Conservation (phyloP, 805 yeast species). For the Ogataea methanolica region DNA sequence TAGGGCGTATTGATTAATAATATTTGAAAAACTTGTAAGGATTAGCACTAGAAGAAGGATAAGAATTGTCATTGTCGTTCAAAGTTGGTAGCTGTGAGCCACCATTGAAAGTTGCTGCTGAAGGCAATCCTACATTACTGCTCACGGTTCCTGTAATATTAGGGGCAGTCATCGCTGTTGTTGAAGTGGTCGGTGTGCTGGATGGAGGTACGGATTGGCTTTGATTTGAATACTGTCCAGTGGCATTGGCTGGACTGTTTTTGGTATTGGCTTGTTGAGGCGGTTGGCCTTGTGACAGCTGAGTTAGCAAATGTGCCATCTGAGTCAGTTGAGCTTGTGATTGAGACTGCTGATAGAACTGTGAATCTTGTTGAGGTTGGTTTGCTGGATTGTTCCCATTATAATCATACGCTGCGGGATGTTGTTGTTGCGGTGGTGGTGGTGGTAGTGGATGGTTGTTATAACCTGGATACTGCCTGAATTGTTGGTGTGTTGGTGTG, state of each 20-base stretch:
- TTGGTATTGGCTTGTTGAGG: not conserved
- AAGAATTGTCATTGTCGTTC: slow-evolving; percentile 5
- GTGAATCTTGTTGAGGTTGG: not conserved
- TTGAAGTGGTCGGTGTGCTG: slow-evolving; percentile 1
- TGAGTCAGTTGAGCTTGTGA: slow-evolving; percentile 6
- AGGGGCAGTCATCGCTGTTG: not conserved
- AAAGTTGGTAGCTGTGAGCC: slow-evolving; percentile 6
- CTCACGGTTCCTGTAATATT: not conserved
- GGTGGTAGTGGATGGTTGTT: too few relatives aligned
- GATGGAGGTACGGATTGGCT: not conserved
- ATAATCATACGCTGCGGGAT: too few relatives aligned
- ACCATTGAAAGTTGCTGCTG: too few relatives aligned
- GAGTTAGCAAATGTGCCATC: slow-evolving; percentile 10
- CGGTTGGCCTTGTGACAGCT: slow-evolving; percentile 6
- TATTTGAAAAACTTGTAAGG: slow-evolving; percentile 10
- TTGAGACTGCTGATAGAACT: not conserved
- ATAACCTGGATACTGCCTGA: too few relatives aligned
- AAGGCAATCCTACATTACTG: too few relatives aligned
- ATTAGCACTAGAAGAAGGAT: slow-evolving; percentile 8
- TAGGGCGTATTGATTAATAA: not conserved
- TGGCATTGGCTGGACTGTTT: not conserved
- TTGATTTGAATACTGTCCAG: not conserved
- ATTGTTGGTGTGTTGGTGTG: too few relatives aligned
- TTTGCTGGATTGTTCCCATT: too few relatives aligned
- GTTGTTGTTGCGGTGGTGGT: too few relatives aligned